Evolutionary conservation across 129 eudicot species (phyloP), one percentile per base, ranked within the genome.

Genomic region (Gnaphalium uliginosum): DNA sequence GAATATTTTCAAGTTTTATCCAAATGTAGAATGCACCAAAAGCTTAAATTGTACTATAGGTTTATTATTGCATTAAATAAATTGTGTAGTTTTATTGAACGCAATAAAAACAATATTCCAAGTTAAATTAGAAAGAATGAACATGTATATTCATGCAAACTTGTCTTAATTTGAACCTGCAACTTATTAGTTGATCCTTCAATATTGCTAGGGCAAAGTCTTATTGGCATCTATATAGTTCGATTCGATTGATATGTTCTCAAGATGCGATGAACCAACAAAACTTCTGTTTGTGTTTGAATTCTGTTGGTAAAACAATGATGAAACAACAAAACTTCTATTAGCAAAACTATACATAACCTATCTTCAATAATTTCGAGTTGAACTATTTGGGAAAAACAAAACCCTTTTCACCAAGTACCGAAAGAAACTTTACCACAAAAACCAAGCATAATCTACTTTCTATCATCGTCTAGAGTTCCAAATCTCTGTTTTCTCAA

Each of bases 271-370:
- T 46, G 35, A 69, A 68, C 13, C 37, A 68, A 24, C 59, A 23
- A n/a, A 19, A 66, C 14, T 37, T 24, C 5, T 59, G 7, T 60
- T 60, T 4, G 9, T 18, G 25, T 29, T 54, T 19, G 10, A 54
- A 54, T 54, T 21, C 43, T 8, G 21, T 57, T 58, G 29, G 27
- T 17, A 58, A 58, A 58, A 58, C 64, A 22, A 58, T 22, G 21
- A 13, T 21, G n/a, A 68, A 39, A 39, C 33, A 41, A 11, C 33
- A 39, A 68, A 46, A 69, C 32, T 50, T 65, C 25, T 32, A 65
- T 35, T 41, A 33, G 27, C 59, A 73, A 73, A 73, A 73, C 59
- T 60, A 59, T 60, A 39, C 76, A 71, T n/a, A 8, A 53, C 22
- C 76, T n/a, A 54, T 63, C 66, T 33, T 71, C 24, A 60, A 60